phyloP scores from a whole-genome alignment of 371 early-diverging fungal species.

The Batrachochytrium dendrobatidis region DNA sequence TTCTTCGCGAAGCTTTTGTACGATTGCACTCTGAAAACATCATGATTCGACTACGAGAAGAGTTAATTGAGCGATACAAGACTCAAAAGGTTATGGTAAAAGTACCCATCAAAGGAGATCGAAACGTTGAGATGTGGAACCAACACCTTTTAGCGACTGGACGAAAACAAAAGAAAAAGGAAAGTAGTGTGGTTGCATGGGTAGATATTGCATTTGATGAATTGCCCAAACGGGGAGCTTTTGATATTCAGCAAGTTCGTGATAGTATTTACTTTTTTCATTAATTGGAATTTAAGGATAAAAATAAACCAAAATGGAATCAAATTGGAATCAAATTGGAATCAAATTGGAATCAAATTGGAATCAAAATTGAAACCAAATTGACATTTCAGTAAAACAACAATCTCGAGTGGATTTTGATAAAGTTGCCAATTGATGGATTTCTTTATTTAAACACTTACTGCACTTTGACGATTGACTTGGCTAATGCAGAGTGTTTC shows the following conservation, averaged over 20 bases:
- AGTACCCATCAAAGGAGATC: slow-evolving; percentile 27
- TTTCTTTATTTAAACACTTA: too few species aligned
- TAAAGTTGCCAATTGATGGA: too few species aligned
- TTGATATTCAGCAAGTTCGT: slow-evolving; percentile 72
- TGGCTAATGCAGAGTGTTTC: too few species aligned
- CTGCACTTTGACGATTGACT: too few species aligned
- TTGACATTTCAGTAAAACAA: too few species aligned
- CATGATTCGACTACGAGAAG: slow-evolving; percentile 73
- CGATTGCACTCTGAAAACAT: slow-evolving; percentile 75
- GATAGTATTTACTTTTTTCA: slow-evolving; percentile 86
- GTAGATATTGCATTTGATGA: slow-evolving; percentile 62
- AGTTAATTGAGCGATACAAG: slow-evolving; percentile 77
- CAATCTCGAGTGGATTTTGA: too few species aligned
- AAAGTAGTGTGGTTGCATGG: slow-evolving; percentile 39
- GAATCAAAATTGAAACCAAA: too few species aligned
- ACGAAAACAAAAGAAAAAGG: too few species aligned
- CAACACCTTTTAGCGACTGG: slow-evolving; percentile 22
- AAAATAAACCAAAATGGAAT: too few species aligned
- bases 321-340: too few species aligned
- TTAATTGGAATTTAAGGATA: slow-evolving; percentile 15
- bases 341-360: too few species aligned
- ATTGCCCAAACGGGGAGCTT: slow-evolving; percentile 74
- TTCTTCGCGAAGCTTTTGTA: slow-evolving; percentile 88
- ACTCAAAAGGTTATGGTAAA: slow-evolving; percentile 59
- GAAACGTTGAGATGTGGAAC: slow-evolving; percentile 20